Base-by-base conservation (phyloP, 2,329 filamentous ascomycete genomes). In the Macrophomina phaseolina region DNA sequence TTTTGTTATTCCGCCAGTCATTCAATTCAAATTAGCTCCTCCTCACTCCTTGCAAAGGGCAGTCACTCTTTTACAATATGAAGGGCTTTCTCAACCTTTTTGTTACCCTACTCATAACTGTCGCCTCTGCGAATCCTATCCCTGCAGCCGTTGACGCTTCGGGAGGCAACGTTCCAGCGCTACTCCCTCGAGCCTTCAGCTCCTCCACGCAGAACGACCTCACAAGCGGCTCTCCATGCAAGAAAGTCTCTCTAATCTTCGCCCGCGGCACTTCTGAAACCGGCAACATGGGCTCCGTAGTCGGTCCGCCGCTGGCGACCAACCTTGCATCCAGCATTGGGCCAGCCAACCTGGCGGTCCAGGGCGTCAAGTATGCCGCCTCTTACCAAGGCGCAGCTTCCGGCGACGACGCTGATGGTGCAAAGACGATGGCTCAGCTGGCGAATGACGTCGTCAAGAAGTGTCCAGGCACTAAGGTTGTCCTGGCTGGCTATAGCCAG, bases 181-280 rank as follows among this genome's bases (percentile, higher is more conserved):
- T 52, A 7, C 4, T 28, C 49, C n/a, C 49, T 4, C 49, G 49
- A 4, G 49, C 5, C 9, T 52, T 52, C 49, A 34, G 49, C 49
- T 52, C 49, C 14, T 23, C 49, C 5, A 73, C 70, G 0, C 72
- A 75, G 51, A 74, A 74, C 56, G 75, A 76, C 56, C 68, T 77
- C 48, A 72, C 67, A n/a, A 71, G 70, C 46, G 72, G 49, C 4
- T 30, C 73, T 16, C n/a, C 66, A 51, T 85, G 83, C 74, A 81
- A 80, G 42, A 72, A 77, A 40, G 79, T 85, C 68, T 87, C 84
- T 8, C 74, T 87, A 60, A 82, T 87, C 70, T 87, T 84, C 69
- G 85, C 85, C n/a, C 81, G 85, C n/a, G 85, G 85, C 6, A 86
- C 85, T 4, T 81, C 80, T 4, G 84, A 87, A 74, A 14, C 40